A percentile compares a stretch with the other conserved stretches of the same genome.
These are phyloP conservation scores for Ophiostoma australiae DNA, from an alignment of 2,329 filamentous ascomycete species.

Conservation along the genomic window DNA sequence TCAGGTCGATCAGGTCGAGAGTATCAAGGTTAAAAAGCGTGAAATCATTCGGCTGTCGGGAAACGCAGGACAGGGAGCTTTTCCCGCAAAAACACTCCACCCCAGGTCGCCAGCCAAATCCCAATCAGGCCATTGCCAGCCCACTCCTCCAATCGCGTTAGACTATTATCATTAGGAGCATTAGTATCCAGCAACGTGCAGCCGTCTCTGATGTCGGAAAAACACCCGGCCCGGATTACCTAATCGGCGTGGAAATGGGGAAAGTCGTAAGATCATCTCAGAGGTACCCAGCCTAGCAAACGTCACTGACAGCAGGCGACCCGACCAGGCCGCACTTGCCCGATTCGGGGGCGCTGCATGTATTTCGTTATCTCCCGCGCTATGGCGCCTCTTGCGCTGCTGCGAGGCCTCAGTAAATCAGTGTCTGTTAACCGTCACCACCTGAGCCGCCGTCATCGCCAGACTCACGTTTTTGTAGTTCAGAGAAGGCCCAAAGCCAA, in stretches of 20 bases:
- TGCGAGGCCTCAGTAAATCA: background rate
- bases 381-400: background rate
- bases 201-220: constrained; percentile 15
- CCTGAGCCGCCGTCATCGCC: constrained; percentile 2
- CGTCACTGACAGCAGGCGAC: constrained; percentile 15
- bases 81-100: constrained; percentile 25
- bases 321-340: constrained; percentile 16
- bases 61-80: constrained; percentile 23
- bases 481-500: background rate
- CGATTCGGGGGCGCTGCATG: constrained; percentile 13
- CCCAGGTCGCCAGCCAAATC: constrained; percentile 20
- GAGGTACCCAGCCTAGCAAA: constrained; percentile 4
- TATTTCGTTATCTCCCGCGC: constrained; percentile 4
- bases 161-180: background rate
- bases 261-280: background rate
- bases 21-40: background rate
- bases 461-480: background rate
- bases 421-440: background rate
- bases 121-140: constrained; percentile 26
- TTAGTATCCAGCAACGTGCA: background rate
- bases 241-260: background rate
- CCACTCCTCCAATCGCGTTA: background rate
- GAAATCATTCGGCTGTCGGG: constrained; percentile 22
- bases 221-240: constrained; percentile 1
- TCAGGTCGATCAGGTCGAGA: background rate